phyloP scores from a whole-genome alignment of 228 moss, liverwort and hornwort species.

The Sphagnum fallax region DNA sequence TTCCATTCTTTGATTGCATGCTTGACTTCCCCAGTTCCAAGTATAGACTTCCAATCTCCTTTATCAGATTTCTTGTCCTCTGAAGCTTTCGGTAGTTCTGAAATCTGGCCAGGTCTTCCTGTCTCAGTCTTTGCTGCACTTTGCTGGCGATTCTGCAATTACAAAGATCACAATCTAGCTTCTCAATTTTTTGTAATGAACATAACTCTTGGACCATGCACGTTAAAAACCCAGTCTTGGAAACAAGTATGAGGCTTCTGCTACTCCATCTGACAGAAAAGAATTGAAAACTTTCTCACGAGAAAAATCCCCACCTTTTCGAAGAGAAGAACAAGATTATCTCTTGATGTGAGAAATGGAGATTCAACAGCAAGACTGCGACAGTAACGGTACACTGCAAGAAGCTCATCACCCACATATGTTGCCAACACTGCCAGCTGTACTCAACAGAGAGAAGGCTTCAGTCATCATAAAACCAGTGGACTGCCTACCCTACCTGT shows the following conservation, averaged over 20 bases:
- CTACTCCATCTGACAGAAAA: no score
- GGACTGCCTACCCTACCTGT: no score
- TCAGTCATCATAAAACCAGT: no score
- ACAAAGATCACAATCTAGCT: not conserved
- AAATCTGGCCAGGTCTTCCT: conserved; percentile 5
- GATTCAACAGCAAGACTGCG: conserved; percentile 47
- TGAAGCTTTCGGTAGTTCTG: conserved; percentile 15
- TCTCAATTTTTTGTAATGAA: no score
- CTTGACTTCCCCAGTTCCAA: conserved; percentile 48
- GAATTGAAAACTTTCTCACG: no score
- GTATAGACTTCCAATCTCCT: conserved; percentile 40
- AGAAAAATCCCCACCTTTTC: conserved; percentile 26
- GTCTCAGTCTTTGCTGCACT: conserved; percentile 12
- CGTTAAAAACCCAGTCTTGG: no score
- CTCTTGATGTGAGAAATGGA: conserved; percentile 49
- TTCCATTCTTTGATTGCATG: conserved; percentile 45
- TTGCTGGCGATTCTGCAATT: conserved; percentile 36
- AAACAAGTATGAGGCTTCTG: no score
- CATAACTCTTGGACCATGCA: no score
- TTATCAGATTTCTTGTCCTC: conserved; percentile 22
- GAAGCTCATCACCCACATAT: conserved; percentile 53
- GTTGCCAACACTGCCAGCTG: conserved; percentile 59
- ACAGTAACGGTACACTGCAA: conserved; percentile 52
- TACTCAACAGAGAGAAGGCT: not conserved
- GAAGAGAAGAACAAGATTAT: conserved; percentile 49